These are phyloP conservation scores for Phytophthora hibernalis DNA, from an alignment of 352 stramenopile species.

Conservation along the genomic window DNA sequence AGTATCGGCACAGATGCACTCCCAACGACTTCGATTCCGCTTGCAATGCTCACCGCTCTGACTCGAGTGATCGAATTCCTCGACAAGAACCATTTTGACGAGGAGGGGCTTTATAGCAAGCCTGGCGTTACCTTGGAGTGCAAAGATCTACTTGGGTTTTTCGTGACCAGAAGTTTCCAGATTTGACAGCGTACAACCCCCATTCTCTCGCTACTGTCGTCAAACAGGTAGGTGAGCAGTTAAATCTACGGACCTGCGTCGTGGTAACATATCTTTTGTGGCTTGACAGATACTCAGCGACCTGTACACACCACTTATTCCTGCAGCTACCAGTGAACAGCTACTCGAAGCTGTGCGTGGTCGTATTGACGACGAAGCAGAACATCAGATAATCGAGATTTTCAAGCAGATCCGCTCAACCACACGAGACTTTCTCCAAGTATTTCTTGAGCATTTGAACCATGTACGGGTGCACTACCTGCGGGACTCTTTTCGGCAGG, in stretches of 20 bases:
- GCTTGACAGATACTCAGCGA: slow-evolving; percentile 42
- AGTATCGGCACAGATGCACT: neutral
- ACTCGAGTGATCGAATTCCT: slow-evolving; percentile 55
- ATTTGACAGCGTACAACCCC: slow-evolving; percentile 49
- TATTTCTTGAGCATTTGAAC: slow-evolving; percentile 58
- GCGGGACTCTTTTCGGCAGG: neutral
- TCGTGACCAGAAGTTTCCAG: slow-evolving; percentile 26
- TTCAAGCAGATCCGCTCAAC: slow-evolving; percentile 47
- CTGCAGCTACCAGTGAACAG: slow-evolving; percentile 40
- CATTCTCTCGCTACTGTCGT: slow-evolving; percentile 53
- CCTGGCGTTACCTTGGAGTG: slow-evolving; percentile 30
- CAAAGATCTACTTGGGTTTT: slow-evolving; percentile 39
- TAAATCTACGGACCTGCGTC: neutral
- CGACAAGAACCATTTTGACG: slow-evolving; percentile 47
- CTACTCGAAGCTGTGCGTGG: slow-evolving; percentile 42
- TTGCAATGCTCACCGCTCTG: slow-evolving; percentile 42
- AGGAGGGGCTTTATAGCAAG: slow-evolving; percentile 61
- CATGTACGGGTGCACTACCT: slow-evolving; percentile 36
- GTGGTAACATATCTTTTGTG: neutral
- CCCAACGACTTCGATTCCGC: slow-evolving; percentile 31
- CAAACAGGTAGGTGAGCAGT: slow-evolving; percentile 46
- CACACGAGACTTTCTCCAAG: slow-evolving; percentile 54
- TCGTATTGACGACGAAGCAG: slow-evolving; percentile 10
- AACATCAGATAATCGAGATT: slow-evolving; percentile 23
- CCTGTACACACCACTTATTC: slow-evolving; percentile 51